Base-by-base conservation (phyloP, 1,284 basidiomycete genomes). In the Sporisorium iseilematis-ciliati region DNA sequence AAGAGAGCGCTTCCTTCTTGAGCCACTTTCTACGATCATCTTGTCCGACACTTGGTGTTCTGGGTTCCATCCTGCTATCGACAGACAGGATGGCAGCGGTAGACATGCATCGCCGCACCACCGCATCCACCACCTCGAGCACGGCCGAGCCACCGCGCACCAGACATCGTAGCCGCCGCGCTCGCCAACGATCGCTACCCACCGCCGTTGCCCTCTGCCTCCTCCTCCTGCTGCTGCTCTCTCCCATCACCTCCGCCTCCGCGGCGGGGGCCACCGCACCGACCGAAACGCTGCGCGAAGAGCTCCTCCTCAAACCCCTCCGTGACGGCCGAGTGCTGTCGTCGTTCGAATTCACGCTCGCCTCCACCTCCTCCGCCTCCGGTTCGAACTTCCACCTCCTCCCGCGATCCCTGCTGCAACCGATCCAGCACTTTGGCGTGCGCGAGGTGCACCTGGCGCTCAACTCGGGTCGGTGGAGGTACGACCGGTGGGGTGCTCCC, bases 391-490 rank as follows among this genome's bases (percentile, higher is more conserved):
- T 75, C 55, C 57, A 65, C 4, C 42, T 97, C 11, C 93, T 97
- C 57, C 94, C 95, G 0, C 89, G 96, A 8, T 88, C 91, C 0
- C 88, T 97, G 18, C 91, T 95, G 3, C 92, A 97, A 82, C 91
- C 97, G 20, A 87, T 97, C 25, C 90, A 91, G 63, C 90, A 92
- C 82, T 92, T 93, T 83, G 90, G 91, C 0, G 90, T 95, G 23
- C 91, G 92, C 0, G 93, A 96, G 78, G 88, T 97, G 16, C 92
- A 95, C 76, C 89, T 98, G 1, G 90, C 80, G 12, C 89, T 97
- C 61, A 95, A 94, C 69, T 90, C 93, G 11, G 95, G 95, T 10
- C 91, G 91, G 73, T 97, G 95, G 95, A 89, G 92, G 82, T 94
- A 95, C 81, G 89, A 90, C 38, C 86, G 88, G n/a, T 96, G 94